phyloP scores from a whole-genome alignment of 495 filamentous ascomycete genomes.

The Penicillium psychrofluorescens region DNA sequence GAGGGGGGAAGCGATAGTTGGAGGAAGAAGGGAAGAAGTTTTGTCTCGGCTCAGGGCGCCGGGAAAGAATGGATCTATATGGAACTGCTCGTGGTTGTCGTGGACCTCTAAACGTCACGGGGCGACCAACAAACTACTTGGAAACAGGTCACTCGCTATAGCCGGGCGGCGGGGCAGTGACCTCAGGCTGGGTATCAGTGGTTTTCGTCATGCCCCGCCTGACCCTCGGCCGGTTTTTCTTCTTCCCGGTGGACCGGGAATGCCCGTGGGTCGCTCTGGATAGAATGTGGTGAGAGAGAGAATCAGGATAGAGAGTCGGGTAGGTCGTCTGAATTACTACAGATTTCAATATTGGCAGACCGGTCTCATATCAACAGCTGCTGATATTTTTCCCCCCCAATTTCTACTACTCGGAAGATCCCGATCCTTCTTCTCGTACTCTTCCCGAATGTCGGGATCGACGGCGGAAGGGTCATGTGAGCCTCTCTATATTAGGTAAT shows the following conservation, averaged over 20 bases:
- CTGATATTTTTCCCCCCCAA: background rate
- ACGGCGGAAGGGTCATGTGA: background rate
- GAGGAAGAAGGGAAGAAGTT: background rate
- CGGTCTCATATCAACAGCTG: background rate
- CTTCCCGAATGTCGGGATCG: slow-evolving; percentile 2
- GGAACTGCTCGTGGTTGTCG: background rate
- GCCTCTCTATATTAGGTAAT: too few relatives aligned
- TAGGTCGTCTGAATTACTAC: background rate
- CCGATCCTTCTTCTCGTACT: background rate
- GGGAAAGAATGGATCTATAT: background rate
- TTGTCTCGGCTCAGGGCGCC: background rate
- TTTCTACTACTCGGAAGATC: background rate
- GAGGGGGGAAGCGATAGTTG: background rate
- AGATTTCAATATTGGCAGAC: background rate
- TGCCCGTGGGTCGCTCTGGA: background rate
- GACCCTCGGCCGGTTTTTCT: background rate
- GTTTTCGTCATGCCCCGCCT: background rate
- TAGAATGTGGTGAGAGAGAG: background rate
- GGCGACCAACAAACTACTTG: background rate
- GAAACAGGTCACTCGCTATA: background rate
- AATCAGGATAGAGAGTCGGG: background rate
- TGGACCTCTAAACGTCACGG: background rate
- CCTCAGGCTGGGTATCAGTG: background rate
- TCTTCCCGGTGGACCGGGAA: background rate
- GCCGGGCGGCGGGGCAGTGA: background rate